phyloP scores from a whole-genome alignment of 1,284 basidiomycete genomes.

The Ceratobasidium sp. region DNA sequence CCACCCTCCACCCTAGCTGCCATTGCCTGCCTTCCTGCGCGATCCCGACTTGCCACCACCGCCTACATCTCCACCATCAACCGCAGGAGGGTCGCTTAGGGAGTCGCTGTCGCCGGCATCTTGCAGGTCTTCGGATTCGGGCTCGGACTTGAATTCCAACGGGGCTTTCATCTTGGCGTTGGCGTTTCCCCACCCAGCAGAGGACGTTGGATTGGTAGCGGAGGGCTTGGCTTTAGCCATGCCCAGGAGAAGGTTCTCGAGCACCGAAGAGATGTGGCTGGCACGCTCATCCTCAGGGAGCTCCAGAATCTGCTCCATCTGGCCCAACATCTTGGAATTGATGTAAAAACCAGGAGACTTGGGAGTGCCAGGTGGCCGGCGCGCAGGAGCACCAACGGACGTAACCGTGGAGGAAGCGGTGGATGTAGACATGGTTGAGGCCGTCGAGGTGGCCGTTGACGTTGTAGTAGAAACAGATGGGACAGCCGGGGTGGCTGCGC shows the following conservation, averaged over 20 bases:
- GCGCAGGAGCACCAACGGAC: not conserved
- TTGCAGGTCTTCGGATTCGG: not conserved
- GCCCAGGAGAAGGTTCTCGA: not conserved
- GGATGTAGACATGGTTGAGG: not conserved
- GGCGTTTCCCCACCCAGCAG: no score
- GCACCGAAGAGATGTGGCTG: not conserved
- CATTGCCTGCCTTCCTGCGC: not conserved
- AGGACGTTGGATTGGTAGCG: not conserved
- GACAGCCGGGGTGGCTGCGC: not conserved
- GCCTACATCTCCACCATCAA: not conserved
- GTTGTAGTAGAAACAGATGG: not conserved
- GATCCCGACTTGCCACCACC: not conserved
- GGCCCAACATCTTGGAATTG: not conserved
- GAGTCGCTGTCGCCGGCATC: not conserved
- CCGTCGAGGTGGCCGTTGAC: not conserved
- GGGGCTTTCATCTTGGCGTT: not conserved
- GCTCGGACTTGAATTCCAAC: not conserved
- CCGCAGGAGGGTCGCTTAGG: not conserved
- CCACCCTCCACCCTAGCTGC: no score
- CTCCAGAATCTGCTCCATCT: not conserved
- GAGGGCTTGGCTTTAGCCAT: not conserved
- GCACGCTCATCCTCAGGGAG: not conserved
- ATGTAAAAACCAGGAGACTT: not conserved
- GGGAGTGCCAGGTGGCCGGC: not conserved
- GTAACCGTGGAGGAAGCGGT: not conserved